Evolutionary conservation across 768 basidiomycete species (phyloP).

Genomic region (Neoboletus magnificus): DNA sequence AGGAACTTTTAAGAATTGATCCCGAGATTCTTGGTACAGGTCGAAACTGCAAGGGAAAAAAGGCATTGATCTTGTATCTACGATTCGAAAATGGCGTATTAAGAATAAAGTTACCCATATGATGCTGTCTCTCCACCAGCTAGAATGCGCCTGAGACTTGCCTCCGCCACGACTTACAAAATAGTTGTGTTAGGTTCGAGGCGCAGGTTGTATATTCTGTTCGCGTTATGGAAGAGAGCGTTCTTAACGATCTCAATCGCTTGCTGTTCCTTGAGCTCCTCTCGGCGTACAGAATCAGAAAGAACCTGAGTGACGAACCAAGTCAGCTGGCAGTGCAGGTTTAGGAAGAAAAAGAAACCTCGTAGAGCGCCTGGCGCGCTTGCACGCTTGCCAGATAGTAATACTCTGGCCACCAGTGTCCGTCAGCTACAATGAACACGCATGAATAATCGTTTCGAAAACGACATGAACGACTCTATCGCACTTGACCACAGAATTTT

Average conservation of each 20-base stretch:
- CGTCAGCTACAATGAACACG: constrained; percentile 13
- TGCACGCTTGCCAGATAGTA: constrained; percentile 68
- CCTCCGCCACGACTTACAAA: not conserved
- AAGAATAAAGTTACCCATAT: not conserved
- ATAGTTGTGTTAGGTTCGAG: constrained; percentile 34
- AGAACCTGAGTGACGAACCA: constrained; percentile 57
- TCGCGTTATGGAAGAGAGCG: constrained; percentile 66
- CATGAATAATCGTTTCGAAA: not conserved
- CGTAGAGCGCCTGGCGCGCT: constrained; percentile 57
- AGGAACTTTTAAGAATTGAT: too few species aligned
- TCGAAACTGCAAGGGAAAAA: too few species aligned
- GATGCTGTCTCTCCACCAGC: not conserved
- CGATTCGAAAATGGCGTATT: not conserved
- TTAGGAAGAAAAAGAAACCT: constrained; percentile 36
- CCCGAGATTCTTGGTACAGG: too few species aligned
- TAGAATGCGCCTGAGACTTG: not conserved
- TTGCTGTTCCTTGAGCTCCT: constrained; percentile 52
- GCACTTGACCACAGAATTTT: constrained; percentile 82
- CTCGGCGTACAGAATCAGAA: constrained; percentile 41
- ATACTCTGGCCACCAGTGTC: constrained; percentile 65
- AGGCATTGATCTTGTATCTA: too few species aligned
- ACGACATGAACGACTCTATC: constrained; percentile 13
- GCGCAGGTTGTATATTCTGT: constrained; percentile 56
- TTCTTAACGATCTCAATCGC: constrained; percentile 53
- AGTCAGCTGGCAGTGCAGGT: constrained; percentile 44